Conservation (phyloP, 1,284 basidiomycete species). For the Mrakiaceae sp. region DNA sequence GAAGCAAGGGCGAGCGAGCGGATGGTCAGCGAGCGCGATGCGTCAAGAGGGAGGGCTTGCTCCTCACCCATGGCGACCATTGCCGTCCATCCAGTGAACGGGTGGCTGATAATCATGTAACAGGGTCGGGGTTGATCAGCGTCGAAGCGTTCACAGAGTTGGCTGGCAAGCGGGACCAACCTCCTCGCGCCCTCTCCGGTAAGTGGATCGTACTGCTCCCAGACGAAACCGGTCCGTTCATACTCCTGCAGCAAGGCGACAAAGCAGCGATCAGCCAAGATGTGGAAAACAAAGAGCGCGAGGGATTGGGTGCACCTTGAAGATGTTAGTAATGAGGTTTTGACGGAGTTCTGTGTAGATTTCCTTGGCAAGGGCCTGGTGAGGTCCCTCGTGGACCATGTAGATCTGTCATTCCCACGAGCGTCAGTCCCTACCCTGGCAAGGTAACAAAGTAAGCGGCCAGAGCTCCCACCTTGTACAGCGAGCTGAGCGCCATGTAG, state of each 20-base stretch:
- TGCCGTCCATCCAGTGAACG: conserved; percentile 88
- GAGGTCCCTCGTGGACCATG: conserved; percentile 62
- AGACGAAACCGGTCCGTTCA: conserved; percentile 79
- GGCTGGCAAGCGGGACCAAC: conserved; percentile 38
- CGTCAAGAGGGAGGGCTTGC: not conserved
- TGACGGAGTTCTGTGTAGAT: conserved; percentile 68
- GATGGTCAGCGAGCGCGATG: not conserved
- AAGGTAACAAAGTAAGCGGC: not conserved
- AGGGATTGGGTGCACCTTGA: conserved; percentile 45
- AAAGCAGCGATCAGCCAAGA: no score
- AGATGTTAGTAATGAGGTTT: conserved; percentile 76
- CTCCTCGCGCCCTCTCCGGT: conserved; percentile 75
- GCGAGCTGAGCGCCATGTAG: conserved; percentile 66
- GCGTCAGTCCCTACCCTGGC: conserved; percentile 8
- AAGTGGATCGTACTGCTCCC: conserved; percentile 85
- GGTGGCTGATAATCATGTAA: conserved; percentile 48
- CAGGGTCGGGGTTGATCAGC: not conserved
- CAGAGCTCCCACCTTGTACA: conserved; percentile 50
- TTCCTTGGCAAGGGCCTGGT: conserved; percentile 56
- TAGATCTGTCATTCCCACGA: conserved; percentile 49
- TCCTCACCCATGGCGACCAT: conserved; percentile 60
- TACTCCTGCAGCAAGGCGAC: conserved; percentile 54
- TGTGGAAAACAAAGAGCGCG: not conserved
- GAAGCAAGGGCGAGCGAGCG: not conserved
- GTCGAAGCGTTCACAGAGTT: conserved; percentile 16